Conservation (phyloP, 352 stramenopile species). For the Phytophthora cajani region DNA sequence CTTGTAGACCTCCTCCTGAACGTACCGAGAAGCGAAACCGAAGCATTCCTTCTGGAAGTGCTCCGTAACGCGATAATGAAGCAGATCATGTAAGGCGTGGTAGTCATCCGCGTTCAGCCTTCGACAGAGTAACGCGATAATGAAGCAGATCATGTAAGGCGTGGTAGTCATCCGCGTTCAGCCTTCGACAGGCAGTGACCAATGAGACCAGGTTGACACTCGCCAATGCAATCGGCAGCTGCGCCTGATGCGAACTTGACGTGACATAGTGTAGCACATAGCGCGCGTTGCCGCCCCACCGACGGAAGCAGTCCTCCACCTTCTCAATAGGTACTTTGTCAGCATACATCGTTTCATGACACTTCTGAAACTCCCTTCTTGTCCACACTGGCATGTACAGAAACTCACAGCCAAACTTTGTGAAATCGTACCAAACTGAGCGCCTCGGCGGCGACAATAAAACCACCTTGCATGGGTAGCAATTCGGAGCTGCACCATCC, state of each 20-base stretch:
- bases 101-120: too few relatives aligned
- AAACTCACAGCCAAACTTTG: slow-evolving; percentile 32
- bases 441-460: slow-evolving; percentile 28
- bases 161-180: not conserved
- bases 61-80: too few relatives aligned
- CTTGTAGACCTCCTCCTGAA: too few relatives aligned
- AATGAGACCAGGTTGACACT: not conserved
- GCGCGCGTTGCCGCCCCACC: slow-evolving; percentile 1
- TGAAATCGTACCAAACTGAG: not conserved
- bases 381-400: slow-evolving; percentile 1
- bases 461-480: slow-evolving; percentile 32
- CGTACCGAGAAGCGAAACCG: not conserved
- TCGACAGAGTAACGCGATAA: not conserved
- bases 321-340: not conserved
- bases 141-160: not conserved
- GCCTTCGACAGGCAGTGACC: not conserved
- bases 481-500: slow-evolving; percentile 23
- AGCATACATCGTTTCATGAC: not conserved
- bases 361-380: not conserved
- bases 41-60: not conserved
- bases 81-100: too few relatives aligned
- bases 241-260: not conserved
- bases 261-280: not conserved
- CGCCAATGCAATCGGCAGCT: not conserved
- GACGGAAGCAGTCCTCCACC: not conserved